These are phyloP conservation scores for Hypericum perforatum DNA, from an alignment of 345 rosid genomes.

Conservation along the genomic window DNA sequence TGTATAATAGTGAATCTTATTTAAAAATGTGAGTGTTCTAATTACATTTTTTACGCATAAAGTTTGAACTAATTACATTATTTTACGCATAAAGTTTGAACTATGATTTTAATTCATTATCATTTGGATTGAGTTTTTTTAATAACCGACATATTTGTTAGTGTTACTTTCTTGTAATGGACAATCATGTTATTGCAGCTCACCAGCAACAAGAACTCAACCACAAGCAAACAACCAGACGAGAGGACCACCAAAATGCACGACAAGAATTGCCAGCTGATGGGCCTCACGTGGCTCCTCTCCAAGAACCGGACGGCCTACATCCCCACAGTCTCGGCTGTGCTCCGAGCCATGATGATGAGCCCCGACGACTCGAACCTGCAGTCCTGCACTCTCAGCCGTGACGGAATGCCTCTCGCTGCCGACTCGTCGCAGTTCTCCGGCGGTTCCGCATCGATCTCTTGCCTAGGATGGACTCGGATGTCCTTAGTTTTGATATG, in stretches of 20 bases:
- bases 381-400: slow-evolving; percentile 56
- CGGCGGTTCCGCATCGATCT: slow-evolving; percentile 23
- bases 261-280: slow-evolving; percentile 76
- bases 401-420: slow-evolving; percentile 86
- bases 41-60: too few species aligned
- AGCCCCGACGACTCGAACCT: slow-evolving; percentile 40
- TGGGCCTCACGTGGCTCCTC: slow-evolving; percentile 97
- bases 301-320: slow-evolving; percentile 69
- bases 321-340: slow-evolving; percentile 66
- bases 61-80: too few species aligned
- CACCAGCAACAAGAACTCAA: slow-evolving; percentile 39
- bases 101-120: too few species aligned
- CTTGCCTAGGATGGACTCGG: slow-evolving; percentile 7
- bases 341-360: slow-evolving; percentile 72
- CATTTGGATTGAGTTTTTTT: too few species aligned
- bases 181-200: slow-evolving; percentile 33
- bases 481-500: slow-evolving; percentile 7
- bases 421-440: slow-evolving; percentile 65
- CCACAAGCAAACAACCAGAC: slow-evolving; percentile 40
- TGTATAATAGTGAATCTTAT: too few species aligned
- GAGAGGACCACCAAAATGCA: slow-evolving; percentile 73
- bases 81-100: too few species aligned
- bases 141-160: too few species aligned
- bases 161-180: not conserved
- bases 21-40: too few species aligned